Base-by-base conservation (phyloP, 345 rosid genomes). In the Euphorbia tirucalli region DNA sequence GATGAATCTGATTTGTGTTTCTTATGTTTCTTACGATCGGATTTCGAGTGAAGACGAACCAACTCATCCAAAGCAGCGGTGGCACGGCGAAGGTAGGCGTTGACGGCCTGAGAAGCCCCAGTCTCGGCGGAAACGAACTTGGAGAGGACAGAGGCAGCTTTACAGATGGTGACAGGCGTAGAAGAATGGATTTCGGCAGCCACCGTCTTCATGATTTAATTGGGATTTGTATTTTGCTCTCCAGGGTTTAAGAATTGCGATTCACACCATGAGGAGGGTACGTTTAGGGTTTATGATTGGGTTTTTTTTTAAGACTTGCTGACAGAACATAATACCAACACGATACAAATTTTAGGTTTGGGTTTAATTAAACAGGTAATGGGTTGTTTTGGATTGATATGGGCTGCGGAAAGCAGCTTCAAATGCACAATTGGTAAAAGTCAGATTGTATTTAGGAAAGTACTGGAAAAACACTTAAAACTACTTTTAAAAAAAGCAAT, bases 101-200 rank as follows among this genome's bases (percentile, higher is more conserved):
- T 44, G 27, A 87, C 82, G 62, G 85, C 91, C 63, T 77, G 88
- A 25, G 91, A 80, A 14, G 86, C 80, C n/a, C 82, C 76, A n/a
- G 74, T 85, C 49, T 82, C 80, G 3, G 84, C 73, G 28, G 83
- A 73, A 58, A 74, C 75, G 61, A 87, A 85, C 3, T 71, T 30
- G 75, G 84, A 80, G 78, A 87, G 84, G 52, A 85, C 77, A 16
- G 71, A 69, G 21, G 86, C 70, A 2, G 88, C 90, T 69, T 68
- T 74, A 28, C 80, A 57, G 66, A 84, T 52, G 7, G 84, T 64
- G 28, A 78, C 57, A 4, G 86, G 80, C 8, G 68, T 68, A 22
- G 74, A 69, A 11, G 71, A 79, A n/a, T 50, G 39, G 31, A 87
- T 75, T 37, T 65, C 66, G 9, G 81, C 87, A 37, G 76, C 59